Percentiles rank a stretch among this genome's conserved stretches.
These are phyloP conservation scores for Chlorella sorokiniana DNA, from an alignment of 139 green algal genomes.

Conservation along the genomic window DNA sequence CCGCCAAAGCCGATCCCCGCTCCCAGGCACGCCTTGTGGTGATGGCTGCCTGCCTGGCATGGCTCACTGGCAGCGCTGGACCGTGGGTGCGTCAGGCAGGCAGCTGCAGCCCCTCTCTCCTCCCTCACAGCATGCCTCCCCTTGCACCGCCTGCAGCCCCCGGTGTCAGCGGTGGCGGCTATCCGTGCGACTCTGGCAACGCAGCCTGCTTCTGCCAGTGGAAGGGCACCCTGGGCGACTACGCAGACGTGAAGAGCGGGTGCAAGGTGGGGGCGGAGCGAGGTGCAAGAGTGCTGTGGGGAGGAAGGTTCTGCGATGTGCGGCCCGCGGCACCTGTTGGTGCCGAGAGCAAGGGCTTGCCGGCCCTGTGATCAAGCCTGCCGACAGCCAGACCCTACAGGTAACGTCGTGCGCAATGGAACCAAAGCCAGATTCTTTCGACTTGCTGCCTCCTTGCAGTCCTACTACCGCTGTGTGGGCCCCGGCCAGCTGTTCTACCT, in stretches of 20 bases:
- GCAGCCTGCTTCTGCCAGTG: conserved; percentile 12
- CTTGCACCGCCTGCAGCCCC: conserved; percentile 5
- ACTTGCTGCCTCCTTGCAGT: not conserved
- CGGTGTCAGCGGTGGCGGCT: not conserved
- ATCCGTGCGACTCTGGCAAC: conserved; percentile 4
- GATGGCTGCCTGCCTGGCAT: too few relatives aligned
- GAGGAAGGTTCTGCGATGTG: not conserved
- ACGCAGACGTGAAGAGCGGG: not conserved
- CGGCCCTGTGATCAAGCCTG: not conserved
- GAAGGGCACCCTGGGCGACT: not conserved
- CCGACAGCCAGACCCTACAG: not conserved
- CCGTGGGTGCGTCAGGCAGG: not conserved
- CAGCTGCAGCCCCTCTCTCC: not conserved
- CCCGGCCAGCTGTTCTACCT: not conserved
- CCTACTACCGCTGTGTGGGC: not conserved
- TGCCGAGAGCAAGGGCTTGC: not conserved
- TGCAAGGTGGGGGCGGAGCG: conserved; percentile 1
- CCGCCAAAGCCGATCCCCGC: not conserved
- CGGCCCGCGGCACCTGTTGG: not conserved
- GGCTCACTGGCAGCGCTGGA: too few relatives aligned
- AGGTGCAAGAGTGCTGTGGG: not conserved
- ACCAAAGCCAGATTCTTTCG: not conserved
- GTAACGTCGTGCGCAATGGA: not conserved
- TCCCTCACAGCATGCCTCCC: not conserved
- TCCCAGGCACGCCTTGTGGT: not conserved